Base-by-base conservation (phyloP, 306 rosid species). In the Castanea sativa region DNA sequence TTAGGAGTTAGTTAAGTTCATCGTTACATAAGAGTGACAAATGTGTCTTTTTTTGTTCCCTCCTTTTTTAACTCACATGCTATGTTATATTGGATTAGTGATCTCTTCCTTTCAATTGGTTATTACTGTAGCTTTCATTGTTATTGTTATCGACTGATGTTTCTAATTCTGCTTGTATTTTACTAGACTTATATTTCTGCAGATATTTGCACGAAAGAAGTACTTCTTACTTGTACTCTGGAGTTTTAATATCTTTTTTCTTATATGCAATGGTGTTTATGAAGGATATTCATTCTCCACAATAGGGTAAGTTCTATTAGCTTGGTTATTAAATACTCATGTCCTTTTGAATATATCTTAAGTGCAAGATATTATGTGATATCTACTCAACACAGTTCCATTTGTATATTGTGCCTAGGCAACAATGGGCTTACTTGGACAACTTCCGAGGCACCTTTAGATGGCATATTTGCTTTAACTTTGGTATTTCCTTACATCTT, bases 401-500 rank as follows among this genome's bases (percentile, higher is more conserved):
- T 73, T 76, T 86, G 65, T 75, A 18, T 68, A 35, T 76, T 84
- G 59, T 71, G 76, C 33, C 25, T 78, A 92, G 98, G 83, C 86
- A 89, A 82, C 86, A 76, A 33, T 95, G 91, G 96, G 81, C 88
- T 76, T 85, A 80, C 79, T 82, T 95, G 94, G 96, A 95, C 85
- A 82, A 87, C 80, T 92, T 73, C 79, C 90, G 97, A 69, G 98
- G 98, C 81, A 85, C 96, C 80, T 95, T 95, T 80, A 88, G 97
- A 83, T 95, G 98, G 99, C 99, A 95, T 74, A 95, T 93, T 83
- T 92, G 98, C 86, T 95, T 95, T 74, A 95, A 95, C 89, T 92
- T 95, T 74, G 99, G 99, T 95, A 91, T 55, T 73, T 38, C 58
- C 52, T 76, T 78, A 18, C 73, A 70, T 18, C 1, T 82, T 83